Evolutionary conservation across 495 filamentous ascomycete genomes (phyloP), one percentile per base, ranked within the genome.

Genomic region (Pseudevernia furfuracea): DNA sequence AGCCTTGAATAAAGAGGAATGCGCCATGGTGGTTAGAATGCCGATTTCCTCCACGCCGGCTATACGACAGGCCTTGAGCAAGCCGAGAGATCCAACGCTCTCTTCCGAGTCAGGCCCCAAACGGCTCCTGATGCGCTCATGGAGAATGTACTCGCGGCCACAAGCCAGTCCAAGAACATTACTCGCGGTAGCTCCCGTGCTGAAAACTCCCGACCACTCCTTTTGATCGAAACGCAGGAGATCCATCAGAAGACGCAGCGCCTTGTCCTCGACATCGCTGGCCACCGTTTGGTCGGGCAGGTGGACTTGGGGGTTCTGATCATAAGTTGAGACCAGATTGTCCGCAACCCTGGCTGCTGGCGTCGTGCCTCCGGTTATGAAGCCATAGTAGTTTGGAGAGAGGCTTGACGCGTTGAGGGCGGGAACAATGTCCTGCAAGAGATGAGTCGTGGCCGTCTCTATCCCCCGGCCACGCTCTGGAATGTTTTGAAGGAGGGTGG

Each of bases 301-400:
- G 75, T 96, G 91, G 14, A 97, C 90, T 59, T 85, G 81, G n/a
- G 91, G 85, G 71, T 91, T 96, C 66, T 94, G 89, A 71, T 96
- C 92, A 52, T 85, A 84, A 3, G 82, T 81, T 12, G 84, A 86
- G 58, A 92, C 91, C 17, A 96, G 75, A 69, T 87, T 85, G 72
- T 97, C 92, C 0, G 89, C 93, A n/a, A 90, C 81, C 41, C 86
- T 78, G 38, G 91, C 91, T n/a, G 90, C 84, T 0, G 91, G 90
- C 4, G 90, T 90, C 38, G 78, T 75, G 21, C 90, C 89, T 25
- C 93, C 93, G 0, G 88, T 95, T 10, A 97, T 86, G 70, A 96
- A 96, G 32, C 91, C 92, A 74, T 89, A 94, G 78, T 96, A 97
- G 65, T 81, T 79, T 38, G 84, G 72, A 68, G 84, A 81, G 68